Base-by-base conservation (phyloP, 2,329 filamentous ascomycete genomes). In the Fulvia fulva region DNA sequence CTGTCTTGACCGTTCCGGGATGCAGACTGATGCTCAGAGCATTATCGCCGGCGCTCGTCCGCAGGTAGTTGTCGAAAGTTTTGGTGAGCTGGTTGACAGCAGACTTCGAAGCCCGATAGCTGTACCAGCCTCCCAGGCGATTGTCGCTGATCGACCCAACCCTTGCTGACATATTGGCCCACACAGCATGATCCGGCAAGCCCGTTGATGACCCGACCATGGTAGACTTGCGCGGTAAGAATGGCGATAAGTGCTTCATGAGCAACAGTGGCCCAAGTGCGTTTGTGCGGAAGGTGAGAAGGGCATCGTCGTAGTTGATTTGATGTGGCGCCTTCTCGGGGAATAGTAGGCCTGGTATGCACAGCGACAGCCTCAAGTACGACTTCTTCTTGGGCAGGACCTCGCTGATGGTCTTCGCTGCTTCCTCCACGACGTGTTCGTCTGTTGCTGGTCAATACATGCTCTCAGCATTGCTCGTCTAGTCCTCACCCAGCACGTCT, bases 1-100 rank as follows among this genome's bases (percentile, higher is more conserved):
- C 86, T 52, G 90, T 94, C 76, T 82, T 86, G 51, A 94, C 89
- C 1, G 90, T 94, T 2, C 90, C 90, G 1, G 90, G 90, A 73
- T 94, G 90, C 68, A 94, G 80, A 9, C 81, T 82, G 11, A 95
- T 75, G 1, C 85, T 84, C 63, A 91, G 78, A 0, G 87, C 88
- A 53, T 83, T 84, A 0, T 82, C 81, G 0, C 80, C 84, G 58
- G 81, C 80, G 44, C 80, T 78, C 3, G 80, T 77, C 34, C 74
- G 73, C 30, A 94, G 74, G 68, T 86, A 82, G 26, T 88, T 79
- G 70, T 94, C 90, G 61, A 91, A 85, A 6, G 83, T 87, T 74
- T 86, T 89, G 7, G 84, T 83, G 12, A 91, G 58, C 68, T 87
- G 87, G 63, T 87, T 90, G 3, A 93, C 84, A 1, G 81, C 89